A percentile compares a stretch with the other conserved stretches of the same genome.
Evolutionary conservation across 106 monocot species (phyloP).

Genomic region (Platanthera guangdongensis): DNA sequence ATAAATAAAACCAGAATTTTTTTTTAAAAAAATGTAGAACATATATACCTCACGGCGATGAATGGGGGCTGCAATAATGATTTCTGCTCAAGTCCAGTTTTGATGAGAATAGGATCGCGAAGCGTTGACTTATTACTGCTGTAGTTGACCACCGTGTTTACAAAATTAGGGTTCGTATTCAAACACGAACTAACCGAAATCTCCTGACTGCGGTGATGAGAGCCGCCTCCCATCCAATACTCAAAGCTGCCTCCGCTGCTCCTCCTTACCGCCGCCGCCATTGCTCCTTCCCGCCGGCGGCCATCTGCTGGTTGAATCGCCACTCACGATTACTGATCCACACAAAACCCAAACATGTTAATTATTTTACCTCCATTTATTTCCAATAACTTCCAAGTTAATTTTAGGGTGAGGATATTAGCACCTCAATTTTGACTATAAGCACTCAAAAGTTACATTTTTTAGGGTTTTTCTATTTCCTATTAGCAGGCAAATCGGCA

Average conservation of each 20-base stretch:
- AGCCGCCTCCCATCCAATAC: neutral
- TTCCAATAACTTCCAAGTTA: neutral
- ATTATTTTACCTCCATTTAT: neutral
- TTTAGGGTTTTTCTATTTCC: too few species aligned
- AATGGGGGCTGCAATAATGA: neutral
- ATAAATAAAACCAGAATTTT: neutral
- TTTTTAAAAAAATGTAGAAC: neutral
- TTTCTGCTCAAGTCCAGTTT: neutral
- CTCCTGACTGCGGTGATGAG: neutral
- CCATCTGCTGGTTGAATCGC: slow-evolving; percentile 32
- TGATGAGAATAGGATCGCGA: neutral
- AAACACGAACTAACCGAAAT: neutral
- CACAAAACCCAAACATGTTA: neutral
- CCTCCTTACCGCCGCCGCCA: slow-evolving; percentile 21
- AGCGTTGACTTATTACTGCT: neutral
- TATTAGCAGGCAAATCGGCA: too few species aligned
- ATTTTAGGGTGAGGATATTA: neutral
- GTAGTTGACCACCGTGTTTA: neutral
- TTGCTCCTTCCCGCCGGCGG: slow-evolving; percentile 16
- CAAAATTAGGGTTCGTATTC: neutral
- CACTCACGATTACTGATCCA: slow-evolving; percentile 39
- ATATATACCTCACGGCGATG: neutral
- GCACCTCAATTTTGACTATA: too few species aligned
- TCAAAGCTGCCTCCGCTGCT: slow-evolving; percentile 6
- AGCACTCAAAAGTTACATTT: too few species aligned